Evolutionary conservation across 2,329 filamentous ascomycete genomes (phyloP), one percentile per base, ranked within the genome.

Genomic region (Capronia americana): DNA sequence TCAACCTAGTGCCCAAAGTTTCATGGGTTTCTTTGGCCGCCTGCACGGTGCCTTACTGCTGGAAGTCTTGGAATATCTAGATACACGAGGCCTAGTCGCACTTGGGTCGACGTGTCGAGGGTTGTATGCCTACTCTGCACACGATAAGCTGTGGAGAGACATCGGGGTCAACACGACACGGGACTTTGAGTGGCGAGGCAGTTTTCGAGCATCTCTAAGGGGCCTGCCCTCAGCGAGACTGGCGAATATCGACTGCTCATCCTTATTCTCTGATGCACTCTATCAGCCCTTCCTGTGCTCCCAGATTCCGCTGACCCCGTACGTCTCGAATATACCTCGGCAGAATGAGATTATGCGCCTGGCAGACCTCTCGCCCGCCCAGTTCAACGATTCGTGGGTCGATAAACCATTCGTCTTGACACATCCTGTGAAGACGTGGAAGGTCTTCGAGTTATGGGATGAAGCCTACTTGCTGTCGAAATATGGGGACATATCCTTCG

Each of bases 241-340:
- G 56, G 83, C 87, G 44, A 82, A 79, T 12, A 81, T 96, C 41
- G 85, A 90, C 72, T 97, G 93, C 79, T 85, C 85, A 59, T 87
- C 88, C 73, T 87, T 98, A 59, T 98, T 92, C 78, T 97, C 94
- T 14, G 94, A 99, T 78, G 88, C 91, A 7, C 84, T 98, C 26
- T 92, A 97, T 78, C 87, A 93, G 10, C 94, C 94, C 0, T 98
- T 96, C 77, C 90, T 92, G 71, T 98, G 94, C 80, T 90, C 92
- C 54, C 87, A 96, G 75, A 88, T 93, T 30, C 79, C 85, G 1
- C 80, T 96, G 48, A 77, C 81, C 6, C 85, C 86, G 1, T 97
- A 90, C 76, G 85, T 87, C 8, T 82, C 83, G 26, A 86, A 86
- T 58, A 97, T 97, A 44, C 93, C 93, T 1, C 73, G 79, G 38